These are phyloP conservation scores for Talaromyces marneffei DNA, from an alignment of 2,329 filamentous ascomycete species.

Conservation along the genomic window DNA sequence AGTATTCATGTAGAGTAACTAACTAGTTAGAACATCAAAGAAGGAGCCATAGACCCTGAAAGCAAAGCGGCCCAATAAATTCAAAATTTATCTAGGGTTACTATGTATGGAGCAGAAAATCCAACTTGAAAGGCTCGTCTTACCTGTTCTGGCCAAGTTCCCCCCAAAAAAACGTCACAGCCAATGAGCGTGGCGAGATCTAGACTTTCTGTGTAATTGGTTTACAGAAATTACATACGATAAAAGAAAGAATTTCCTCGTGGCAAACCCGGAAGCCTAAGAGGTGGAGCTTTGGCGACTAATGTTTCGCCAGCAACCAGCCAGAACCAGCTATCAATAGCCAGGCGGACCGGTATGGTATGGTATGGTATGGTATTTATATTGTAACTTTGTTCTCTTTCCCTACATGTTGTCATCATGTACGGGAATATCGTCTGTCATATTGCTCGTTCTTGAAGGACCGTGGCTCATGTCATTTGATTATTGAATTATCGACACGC, in stretches of 20 bases:
- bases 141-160: not conserved
- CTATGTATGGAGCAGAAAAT: too few relatives aligned
- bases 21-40: not conserved
- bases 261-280: not conserved
- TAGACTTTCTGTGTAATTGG: not conserved
- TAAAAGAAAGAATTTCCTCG: not conserved
- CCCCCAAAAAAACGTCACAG: not conserved
- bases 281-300: not conserved
- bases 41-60: not conserved
- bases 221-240: not conserved
- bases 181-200: conserved; percentile 2
- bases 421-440: not conserved
- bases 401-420: not conserved
- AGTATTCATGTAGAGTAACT: too few relatives aligned
- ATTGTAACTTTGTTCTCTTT: not conserved
- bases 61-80: conserved; percentile 2
- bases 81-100: too few relatives aligned
- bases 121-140: not conserved
- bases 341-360: not conserved
- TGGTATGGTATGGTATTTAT: not conserved
- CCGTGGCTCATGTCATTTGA: not conserved
- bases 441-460: not conserved
- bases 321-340: not conserved
- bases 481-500: not conserved
- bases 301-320: not conserved